Conservation (phyloP, 176 grass and related monocot genomes). For the Pontederia crassipes region DNA sequence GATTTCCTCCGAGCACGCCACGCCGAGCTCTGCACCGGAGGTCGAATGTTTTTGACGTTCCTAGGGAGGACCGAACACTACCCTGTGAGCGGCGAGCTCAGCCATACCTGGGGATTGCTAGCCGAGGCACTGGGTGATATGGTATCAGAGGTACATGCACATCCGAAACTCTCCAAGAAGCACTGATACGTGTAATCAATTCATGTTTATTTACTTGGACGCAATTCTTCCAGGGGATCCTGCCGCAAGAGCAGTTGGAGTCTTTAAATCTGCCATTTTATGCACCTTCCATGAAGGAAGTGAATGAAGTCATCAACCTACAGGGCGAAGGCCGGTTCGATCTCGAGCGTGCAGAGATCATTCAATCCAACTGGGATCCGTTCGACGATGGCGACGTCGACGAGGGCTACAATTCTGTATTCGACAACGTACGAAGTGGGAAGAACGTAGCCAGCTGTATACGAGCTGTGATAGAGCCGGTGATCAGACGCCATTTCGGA, state of each 20-base stretch:
- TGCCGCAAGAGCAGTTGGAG: not conserved
- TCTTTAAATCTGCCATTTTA: slow-evolving; percentile 58
- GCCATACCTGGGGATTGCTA: slow-evolving; percentile 18
- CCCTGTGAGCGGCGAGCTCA: slow-evolving; percentile 13
- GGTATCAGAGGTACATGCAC: slow-evolving; percentile 11
- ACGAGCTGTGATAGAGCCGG: slow-evolving; percentile 26
- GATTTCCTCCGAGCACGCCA: slow-evolving; percentile 31
- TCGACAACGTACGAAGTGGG: slow-evolving; percentile 28
- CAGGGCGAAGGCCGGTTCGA: slow-evolving; percentile 30
- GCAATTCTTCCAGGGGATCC: not conserved
- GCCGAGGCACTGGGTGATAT: slow-evolving; percentile 32
- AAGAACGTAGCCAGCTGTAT: slow-evolving; percentile 25
- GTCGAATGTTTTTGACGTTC: slow-evolving; percentile 33
- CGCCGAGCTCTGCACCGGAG: slow-evolving; percentile 22
- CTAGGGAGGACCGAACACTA: slow-evolving; percentile 31
- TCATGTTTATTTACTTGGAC: not conserved
- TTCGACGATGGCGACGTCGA: slow-evolving; percentile 15
- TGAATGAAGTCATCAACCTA: slow-evolving; percentile 12
- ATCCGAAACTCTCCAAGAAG: not conserved
- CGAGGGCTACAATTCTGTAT: slow-evolving; percentile 1
- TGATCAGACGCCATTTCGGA: slow-evolving; percentile 14
- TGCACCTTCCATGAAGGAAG: slow-evolving; percentile 47
- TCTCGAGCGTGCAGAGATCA: slow-evolving; percentile 22
- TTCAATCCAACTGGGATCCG: slow-evolving; percentile 45
- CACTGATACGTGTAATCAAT: not conserved